A percentile compares a stretch with the other conserved stretches of the same genome.
phyloP scores from a whole-genome alignment of 2,329 filamentous ascomycete species.

The Fusarium nurragi region DNA sequence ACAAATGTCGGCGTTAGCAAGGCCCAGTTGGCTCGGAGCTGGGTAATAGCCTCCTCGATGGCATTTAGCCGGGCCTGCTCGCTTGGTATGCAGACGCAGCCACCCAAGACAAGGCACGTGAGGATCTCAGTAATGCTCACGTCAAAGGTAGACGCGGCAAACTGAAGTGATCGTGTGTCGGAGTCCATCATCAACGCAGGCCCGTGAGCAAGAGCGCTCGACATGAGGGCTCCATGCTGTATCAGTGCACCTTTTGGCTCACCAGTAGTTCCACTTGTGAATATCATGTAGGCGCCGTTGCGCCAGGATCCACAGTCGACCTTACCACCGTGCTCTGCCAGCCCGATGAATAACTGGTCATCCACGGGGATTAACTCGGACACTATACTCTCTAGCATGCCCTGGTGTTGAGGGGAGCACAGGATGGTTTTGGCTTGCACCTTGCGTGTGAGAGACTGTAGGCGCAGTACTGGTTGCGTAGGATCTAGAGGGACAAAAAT shows the following conservation, averaged over 20 bases:
- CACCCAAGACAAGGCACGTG: constrained; percentile 37
- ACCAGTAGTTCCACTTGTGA: constrained; percentile 33
- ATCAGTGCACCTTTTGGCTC: constrained; percentile 38
- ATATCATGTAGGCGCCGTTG: constrained; percentile 39
- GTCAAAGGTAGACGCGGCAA: constrained; percentile 48
- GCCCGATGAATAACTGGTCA: constrained; percentile 16
- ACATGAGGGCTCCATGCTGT: constrained; percentile 32
- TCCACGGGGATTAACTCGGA: constrained; percentile 32
- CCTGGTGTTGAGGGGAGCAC: constrained; percentile 35
- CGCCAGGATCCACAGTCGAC: constrained; percentile 14
- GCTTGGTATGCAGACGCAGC: constrained; percentile 49
- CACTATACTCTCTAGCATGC: constrained; percentile 18
- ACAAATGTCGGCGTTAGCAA: constrained; percentile 34
- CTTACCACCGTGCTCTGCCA: neutral
- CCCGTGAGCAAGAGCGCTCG: constrained; percentile 32
- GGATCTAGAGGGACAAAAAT: constrained; percentile 41
- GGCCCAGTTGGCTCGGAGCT: constrained; percentile 37
- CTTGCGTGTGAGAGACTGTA: constrained; percentile 26
- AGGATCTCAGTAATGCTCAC: constrained; percentile 43
- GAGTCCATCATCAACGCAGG: constrained; percentile 39
- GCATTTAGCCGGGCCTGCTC: constrained; percentile 53
- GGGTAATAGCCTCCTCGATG: constrained; percentile 35
- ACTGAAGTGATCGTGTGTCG: constrained; percentile 47
- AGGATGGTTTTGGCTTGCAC: constrained; percentile 29
- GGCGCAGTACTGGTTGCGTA: constrained; percentile 30